Evolutionary conservation across 805 yeast genomes (phyloP).

Genomic region (Saccharomyces kudriavzevii): DNA sequence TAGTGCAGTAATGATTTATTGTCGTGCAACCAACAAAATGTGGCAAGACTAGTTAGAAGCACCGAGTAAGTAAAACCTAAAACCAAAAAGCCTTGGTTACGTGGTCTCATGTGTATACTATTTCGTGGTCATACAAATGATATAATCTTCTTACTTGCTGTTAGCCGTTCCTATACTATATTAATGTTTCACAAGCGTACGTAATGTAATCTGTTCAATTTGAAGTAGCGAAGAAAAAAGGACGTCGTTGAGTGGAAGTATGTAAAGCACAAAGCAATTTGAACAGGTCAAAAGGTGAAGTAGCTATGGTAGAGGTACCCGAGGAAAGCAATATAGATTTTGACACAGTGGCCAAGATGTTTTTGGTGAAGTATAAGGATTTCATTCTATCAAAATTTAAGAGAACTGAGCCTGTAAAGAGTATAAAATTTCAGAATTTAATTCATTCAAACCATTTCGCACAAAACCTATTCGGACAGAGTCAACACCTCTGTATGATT

Average conservation of each 20-base stretch:
- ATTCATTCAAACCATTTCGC: slow-evolving; percentile 19
- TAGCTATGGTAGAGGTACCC: background rate
- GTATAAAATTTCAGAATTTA: slow-evolving; percentile 13
- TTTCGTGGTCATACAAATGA: background rate
- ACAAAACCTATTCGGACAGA: slow-evolving; percentile 15
- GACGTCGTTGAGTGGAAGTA: background rate
- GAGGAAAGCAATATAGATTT: background rate
- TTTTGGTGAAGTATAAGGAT: slow-evolving; percentile 17
- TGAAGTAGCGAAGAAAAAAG: background rate
- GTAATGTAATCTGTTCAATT: background rate
- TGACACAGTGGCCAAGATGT: slow-evolving; percentile 13
- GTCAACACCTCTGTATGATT: slow-evolving; percentile 18
- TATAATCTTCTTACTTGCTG: background rate
- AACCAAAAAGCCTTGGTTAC: background rate
- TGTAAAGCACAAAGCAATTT: background rate
- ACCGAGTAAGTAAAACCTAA: background rate
- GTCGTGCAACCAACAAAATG: background rate
- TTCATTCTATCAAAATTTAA: slow-evolving; percentile 14
- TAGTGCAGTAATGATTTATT: slow-evolving; percentile 12
- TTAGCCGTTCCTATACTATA: background rate
- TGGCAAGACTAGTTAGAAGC: background rate
- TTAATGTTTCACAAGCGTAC: background rate
- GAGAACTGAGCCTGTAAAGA: slow-evolving; percentile 7
- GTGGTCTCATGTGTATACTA: background rate
- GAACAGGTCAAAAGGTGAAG: background rate